Base-by-base conservation (phyloP, 148 eudicot species). In the Spergularia marina region DNA sequence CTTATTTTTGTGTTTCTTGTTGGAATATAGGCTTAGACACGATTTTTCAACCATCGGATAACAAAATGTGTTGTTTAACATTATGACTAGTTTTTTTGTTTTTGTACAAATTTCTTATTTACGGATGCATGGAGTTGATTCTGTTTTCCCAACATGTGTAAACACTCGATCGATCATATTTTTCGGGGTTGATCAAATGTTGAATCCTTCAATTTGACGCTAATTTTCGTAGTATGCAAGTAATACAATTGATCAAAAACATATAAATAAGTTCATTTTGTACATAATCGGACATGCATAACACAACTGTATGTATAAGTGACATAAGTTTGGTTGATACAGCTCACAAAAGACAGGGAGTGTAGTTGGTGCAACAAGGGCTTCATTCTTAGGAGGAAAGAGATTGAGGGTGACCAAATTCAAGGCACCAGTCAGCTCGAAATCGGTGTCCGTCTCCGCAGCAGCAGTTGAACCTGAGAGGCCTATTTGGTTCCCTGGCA, bases 401-500 rank as follows among this genome's bases (percentile, higher is more conserved):
- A 90, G 75, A 36, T 64, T 92, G 71, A 88, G 92, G 74, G 85
- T 86, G 11, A 80, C 83, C 65, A 94, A 85, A 76, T 75, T 72
- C 62, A 76, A 72, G 21, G 77, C 87, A 23, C 83, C 80, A 17
- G 77, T 76, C 59, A 60, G 82, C 70, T 75, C 90, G 12, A 77
- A 65, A 57, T 64, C 87, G 12, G 81, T 74, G 21, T 70, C 68
- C 6, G 83, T 67, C 72, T 79, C 52, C 49, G 92, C 76, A n/a
- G 94, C 83, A 5, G 94, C 85, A 16, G 92, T 96, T 60, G 97
- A 92, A 12, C 96, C 98, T 1, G 91, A 92, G 12, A 86, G 98
- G 56, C 98, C 98, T 70, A 60, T 95, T 53, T 95, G 98, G 98
- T 95, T 95, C 90, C 98, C 98, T 41, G 98, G 98, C 36, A 95